Conservation (phyloP, 2,329 filamentous ascomycete genomes). For the Zelopaecilomyces penicillatus region DNA sequence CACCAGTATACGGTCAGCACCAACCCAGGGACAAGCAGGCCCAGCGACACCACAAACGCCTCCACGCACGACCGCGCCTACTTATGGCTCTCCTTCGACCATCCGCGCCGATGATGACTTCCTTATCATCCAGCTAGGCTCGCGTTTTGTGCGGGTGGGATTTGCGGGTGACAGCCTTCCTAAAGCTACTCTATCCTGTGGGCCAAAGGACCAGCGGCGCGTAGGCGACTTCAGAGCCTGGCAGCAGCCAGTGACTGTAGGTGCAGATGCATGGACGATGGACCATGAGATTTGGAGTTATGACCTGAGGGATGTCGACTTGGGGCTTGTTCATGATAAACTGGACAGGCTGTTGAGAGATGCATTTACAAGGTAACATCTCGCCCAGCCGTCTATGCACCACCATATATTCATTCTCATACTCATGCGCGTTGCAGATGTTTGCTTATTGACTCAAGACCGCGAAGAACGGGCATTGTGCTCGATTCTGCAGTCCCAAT, state of each 20-base stretch:
- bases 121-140: conserved; percentile 74
- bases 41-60: conserved; percentile 54
- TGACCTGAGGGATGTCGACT: conserved; percentile 63
- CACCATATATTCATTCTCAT: not conserved
- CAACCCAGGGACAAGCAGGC: conserved; percentile 23
- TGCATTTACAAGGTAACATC: conserved; percentile 63
- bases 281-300: conserved; percentile 70
- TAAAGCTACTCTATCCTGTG: conserved; percentile 62
- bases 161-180: conserved; percentile 78
- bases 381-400: too few relatives aligned
- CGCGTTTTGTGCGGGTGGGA: conserved; percentile 69
- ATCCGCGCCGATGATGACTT: conserved; percentile 73
- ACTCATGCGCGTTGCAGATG: conserved; percentile 33
- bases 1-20: conserved; percentile 44
- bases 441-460: conserved; percentile 64
- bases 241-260: conserved; percentile 40
- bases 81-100: conserved; percentile 51
- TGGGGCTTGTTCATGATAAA: conserved; percentile 77
- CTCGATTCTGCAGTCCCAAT: conserved; percentile 72
- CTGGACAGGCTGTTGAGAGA: conserved; percentile 76
- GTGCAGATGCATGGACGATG: conserved; percentile 50
- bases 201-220: conserved; percentile 66
- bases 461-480: conserved; percentile 65
- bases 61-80: conserved; percentile 42
- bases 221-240: conserved; percentile 75